Percentiles rank a stretch among this genome's conserved stretches.
Evolutionary conservation across 257 asterid genomes (phyloP).

Genomic region (Phtheirospermum japonicum): DNA sequence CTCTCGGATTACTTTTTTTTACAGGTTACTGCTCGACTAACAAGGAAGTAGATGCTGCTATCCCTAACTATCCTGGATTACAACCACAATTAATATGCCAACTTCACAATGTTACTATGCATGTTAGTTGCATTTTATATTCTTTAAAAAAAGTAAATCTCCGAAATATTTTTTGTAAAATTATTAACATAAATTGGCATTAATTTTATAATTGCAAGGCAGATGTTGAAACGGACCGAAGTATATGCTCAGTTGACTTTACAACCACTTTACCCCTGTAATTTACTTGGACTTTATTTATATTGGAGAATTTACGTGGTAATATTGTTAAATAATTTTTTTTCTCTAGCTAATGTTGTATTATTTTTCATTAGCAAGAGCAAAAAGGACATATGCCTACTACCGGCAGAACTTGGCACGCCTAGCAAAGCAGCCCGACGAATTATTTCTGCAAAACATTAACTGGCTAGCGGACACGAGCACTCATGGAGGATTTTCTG

Average conservation of each 20-base stretch:
- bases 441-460: slow-evolving; percentile 89
- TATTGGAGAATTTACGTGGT: slow-evolving; percentile 17
- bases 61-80: slow-evolving; percentile 90
- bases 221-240: slow-evolving; percentile 89
- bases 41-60: slow-evolving; percentile 79
- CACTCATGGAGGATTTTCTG: slow-evolving; percentile 98
- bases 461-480: slow-evolving; percentile 95
- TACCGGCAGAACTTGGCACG: slow-evolving; percentile 83
- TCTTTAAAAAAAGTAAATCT: not conserved
- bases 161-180: slow-evolving; percentile 1
- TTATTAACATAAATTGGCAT: slow-evolving; percentile 10
- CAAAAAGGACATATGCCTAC: slow-evolving; percentile 83
- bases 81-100: slow-evolving; percentile 91
- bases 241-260: slow-evolving; percentile 93
- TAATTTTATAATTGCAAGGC: slow-evolving; percentile 58
- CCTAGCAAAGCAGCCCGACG: slow-evolving; percentile 94
- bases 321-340: not conserved
- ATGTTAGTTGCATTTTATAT: slow-evolving; percentile 43
- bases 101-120: slow-evolving; percentile 97
- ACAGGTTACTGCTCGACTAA: slow-evolving; percentile 93
- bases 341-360: slow-evolving; percentile 1
- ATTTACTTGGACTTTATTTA: slow-evolving; percentile 13
- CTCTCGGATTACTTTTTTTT: slow-evolving; percentile 10
- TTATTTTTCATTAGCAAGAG: slow-evolving; percentile 63
- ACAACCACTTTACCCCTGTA: slow-evolving; percentile 91